Conservation (phyloP, 305 asterid species). For the Coffea humblotiana region DNA sequence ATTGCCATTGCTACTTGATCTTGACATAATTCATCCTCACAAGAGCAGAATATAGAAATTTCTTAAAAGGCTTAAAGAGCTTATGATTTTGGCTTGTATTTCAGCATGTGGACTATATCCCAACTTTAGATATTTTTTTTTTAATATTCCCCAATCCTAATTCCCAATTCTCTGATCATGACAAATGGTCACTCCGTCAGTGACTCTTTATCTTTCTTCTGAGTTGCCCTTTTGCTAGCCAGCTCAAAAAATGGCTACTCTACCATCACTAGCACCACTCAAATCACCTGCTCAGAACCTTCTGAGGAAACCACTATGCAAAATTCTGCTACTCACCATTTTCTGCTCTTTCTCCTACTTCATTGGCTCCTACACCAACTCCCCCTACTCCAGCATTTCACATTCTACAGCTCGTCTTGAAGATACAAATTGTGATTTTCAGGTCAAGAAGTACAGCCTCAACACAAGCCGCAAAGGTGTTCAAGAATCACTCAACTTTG, state of each 20-base stretch:
- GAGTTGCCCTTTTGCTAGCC: not conserved
- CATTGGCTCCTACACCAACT: not conserved
- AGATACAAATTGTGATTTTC: not conserved
- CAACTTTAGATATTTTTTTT: too few species aligned
- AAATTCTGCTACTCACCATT: not conserved
- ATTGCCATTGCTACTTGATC: too few species aligned
- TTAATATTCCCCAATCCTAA: too few species aligned
- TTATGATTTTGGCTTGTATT: too few species aligned
- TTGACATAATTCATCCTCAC: too few species aligned
- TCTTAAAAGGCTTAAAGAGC: too few species aligned
- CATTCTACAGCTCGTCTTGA: not conserved
- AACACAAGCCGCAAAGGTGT: not conserved
- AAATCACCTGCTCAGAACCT: not conserved
- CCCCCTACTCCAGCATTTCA: not conserved
- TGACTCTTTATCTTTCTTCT: too few species aligned
- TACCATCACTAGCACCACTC: not conserved
- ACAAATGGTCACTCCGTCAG: too few species aligned
- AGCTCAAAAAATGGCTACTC: not conserved
- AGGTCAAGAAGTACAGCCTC: not conserved
- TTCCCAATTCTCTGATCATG: too few species aligned
- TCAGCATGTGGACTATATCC: too few species aligned
- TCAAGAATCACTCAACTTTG: constrained; percentile 19
- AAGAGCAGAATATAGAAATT: too few species aligned
- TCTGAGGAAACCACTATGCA: not conserved
- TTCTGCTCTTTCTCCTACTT: not conserved